Evolutionary conservation across 108 stramenopile genomes (phyloP), one percentile per base, ranked within the genome.

Genomic region (Aureococcus anophagefferens): DNA sequence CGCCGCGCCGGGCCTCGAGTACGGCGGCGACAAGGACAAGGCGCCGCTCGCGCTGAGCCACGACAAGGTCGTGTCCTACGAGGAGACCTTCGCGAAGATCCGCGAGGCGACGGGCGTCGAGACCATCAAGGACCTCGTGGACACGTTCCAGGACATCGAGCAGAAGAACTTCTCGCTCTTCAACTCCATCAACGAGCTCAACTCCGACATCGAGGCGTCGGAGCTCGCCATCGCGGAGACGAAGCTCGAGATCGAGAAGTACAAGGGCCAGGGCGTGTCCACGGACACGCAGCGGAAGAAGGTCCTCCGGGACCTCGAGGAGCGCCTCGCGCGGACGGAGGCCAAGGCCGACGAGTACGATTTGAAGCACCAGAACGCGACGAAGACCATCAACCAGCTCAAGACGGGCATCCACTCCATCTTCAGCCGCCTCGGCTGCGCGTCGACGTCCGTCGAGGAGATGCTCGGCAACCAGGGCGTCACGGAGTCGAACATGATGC

Each of bases 381-480:
- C 65, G 34, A 78, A 80, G 30, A 77, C 78, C 35, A 82, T 85
- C 45, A 67, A 65, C 17, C 80, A 84, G 64, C 81, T 85, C 34
- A 85, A 85, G 77, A 68, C 67, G 14, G 83, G 84, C 34, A 85
- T 85, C 33, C 84, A 85, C 63, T 37, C 76, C 44, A 85, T 85
- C 68, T 85, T 83, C 74, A 69, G 73, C 33, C 76, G 83, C 21
- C 74, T 85, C 44, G 80, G 82, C 46, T 78, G 68, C 45, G 79
- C 75, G 21, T 59, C 44, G 34, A 78, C 74, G 64, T 63, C 78
- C 18, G 70, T 81, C 34, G 81, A 84, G 30, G 84, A 85, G 73
- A 81, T 85, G 73, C 75, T 86, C 30, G 86, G 86, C n/a, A 86
- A 85, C 67, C 84, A 87, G 73, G 86, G 86, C 21, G 84, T 85